Conservation (phyloP, 169 alveolate genomes). For the Eimeria sp. region DNA sequence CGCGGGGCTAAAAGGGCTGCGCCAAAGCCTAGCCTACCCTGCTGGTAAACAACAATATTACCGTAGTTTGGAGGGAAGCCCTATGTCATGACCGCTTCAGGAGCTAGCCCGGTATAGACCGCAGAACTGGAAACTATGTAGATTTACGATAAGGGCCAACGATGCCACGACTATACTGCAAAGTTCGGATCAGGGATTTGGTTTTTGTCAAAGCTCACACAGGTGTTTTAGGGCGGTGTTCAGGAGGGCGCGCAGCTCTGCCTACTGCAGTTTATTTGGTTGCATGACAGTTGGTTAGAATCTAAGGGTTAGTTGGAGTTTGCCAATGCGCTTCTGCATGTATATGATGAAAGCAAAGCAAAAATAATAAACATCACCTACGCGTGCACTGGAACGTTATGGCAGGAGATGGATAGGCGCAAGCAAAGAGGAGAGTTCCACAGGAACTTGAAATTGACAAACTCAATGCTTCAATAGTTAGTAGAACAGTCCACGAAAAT, state of each 20-base stretch:
- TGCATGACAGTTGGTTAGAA: not conserved
- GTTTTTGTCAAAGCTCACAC: not conserved
- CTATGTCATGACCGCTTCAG: not conserved
- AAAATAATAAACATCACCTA: not conserved
- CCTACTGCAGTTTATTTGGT: not conserved
- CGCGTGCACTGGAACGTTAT: not conserved
- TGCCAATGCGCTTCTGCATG: not conserved
- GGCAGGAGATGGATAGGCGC: not conserved
- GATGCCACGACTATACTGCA: too few species aligned
- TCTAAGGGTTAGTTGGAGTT: not conserved
- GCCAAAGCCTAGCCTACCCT: not conserved
- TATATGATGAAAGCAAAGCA: not conserved
- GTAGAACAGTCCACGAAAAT: too few species aligned
- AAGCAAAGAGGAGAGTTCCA: too few species aligned
- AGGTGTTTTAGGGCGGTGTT: not conserved
- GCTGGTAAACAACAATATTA: not conserved
- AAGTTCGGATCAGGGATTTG: too few species aligned
- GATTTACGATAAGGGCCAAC: not conserved
- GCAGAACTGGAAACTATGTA: not conserved
- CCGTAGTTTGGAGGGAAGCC: not conserved
- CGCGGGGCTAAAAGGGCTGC: not conserved
- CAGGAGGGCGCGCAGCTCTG: not conserved
- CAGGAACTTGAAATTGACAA: too few species aligned
- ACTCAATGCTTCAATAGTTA: too few species aligned
- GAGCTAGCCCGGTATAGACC: too few species aligned